These are phyloP conservation scores for Mucor lusitanicus DNA, from an alignment of 371 early-diverging fungal species.

Conservation along the genomic window DNA sequence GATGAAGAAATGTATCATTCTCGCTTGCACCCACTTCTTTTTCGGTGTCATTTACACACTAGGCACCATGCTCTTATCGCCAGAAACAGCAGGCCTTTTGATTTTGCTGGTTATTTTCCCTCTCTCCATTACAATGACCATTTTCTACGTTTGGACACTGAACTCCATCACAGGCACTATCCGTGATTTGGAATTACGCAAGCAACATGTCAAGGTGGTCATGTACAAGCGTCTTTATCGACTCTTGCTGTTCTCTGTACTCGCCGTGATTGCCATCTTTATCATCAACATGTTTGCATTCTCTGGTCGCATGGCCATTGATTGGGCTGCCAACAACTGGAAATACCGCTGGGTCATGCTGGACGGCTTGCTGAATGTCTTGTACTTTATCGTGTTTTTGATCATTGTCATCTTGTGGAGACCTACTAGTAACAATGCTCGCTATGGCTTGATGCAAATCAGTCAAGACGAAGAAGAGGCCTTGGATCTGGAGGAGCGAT, in stretches of 20 bases:
- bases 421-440: conserved; percentile 89
- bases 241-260: conserved; percentile 75
- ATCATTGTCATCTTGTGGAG: conserved; percentile 87
- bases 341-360: conserved; percentile 88
- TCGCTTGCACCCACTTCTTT: conserved; percentile 82
- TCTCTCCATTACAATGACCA: conserved; percentile 85
- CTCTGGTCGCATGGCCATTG: conserved; percentile 55
- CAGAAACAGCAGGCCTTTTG: conserved; percentile 70
- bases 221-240: conserved; percentile 91
- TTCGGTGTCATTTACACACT: conserved; percentile 88
- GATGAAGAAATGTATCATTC: conserved; percentile 83
- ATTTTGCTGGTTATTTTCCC: conserved; percentile 87
- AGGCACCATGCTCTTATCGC: conserved; percentile 76
- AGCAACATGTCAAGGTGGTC: conserved; percentile 83
- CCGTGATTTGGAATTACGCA: conserved; percentile 58
- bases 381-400: conserved; percentile 82
- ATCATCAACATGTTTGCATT: conserved; percentile 79
- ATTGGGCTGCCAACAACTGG: conserved; percentile 85
- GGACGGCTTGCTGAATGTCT: conserved; percentile 84
- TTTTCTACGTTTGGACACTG: conserved; percentile 91
- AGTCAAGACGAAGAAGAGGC: conserved; percentile 63
- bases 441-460: conserved; percentile 66
- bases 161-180: conserved; percentile 44
- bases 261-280: conserved; percentile 76
- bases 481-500: conserved; percentile 56